A percentile compares a stretch with the other conserved stretches of the same genome.
Evolutionary conservation across 768 basidiomycete genomes (phyloP).

Genomic region (Tephrocybe sp.): DNA sequence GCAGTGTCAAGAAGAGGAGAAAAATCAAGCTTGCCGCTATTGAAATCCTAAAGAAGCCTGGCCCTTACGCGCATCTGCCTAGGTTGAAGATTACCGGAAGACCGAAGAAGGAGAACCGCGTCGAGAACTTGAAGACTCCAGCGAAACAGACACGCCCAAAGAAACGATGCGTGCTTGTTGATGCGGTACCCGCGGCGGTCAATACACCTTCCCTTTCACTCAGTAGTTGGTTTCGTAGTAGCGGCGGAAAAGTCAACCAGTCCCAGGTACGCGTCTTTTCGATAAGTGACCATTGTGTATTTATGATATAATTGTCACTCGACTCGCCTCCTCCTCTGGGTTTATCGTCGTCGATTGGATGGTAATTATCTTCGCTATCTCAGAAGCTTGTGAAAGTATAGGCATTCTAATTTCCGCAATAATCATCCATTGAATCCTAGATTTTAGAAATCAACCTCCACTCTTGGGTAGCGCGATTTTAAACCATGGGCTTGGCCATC

Average conservation of each 20-base stretch:
- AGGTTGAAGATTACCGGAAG: neutral
- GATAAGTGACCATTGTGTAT: neutral
- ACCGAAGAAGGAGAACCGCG: neutral
- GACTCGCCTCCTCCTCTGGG: too few relatives aligned
- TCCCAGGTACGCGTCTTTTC: neutral
- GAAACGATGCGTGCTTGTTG: neutral
- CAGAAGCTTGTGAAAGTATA: too few relatives aligned
- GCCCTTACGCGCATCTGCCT: neutral
- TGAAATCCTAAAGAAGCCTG: neutral
- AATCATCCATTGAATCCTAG: too few relatives aligned
- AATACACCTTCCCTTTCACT: neutral
- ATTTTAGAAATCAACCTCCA: too few relatives aligned
- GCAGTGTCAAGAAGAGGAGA: neutral
- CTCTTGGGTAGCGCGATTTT: too few relatives aligned
- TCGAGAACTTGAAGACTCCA: neutral
- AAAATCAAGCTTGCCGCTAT: neutral
- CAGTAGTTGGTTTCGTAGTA: neutral
- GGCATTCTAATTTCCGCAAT: too few relatives aligned
- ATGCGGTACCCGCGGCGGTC: neutral
- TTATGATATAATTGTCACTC: too few relatives aligned
- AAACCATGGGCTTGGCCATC: too few relatives aligned
- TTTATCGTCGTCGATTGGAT: too few relatives aligned
- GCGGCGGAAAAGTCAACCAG: neutral
- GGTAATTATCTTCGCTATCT: too few relatives aligned
- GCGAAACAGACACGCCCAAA: neutral